phyloP scores from a whole-genome alignment of 805 yeast genomes.

The Candida germanica region DNA sequence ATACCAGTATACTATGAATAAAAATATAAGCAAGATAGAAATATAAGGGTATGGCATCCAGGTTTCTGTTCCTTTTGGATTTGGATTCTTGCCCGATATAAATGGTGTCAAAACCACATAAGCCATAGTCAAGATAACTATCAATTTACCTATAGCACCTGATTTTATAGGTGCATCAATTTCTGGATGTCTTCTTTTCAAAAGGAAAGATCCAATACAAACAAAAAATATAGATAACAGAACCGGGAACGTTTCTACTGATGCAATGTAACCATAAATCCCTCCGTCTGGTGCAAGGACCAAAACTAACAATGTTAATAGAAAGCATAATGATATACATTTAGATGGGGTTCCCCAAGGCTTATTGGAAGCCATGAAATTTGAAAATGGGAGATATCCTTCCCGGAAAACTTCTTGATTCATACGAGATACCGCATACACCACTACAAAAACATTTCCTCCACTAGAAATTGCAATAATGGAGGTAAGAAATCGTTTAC shows the following conservation, averaged over 20 bases:
- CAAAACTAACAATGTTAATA: constrained; percentile 39
- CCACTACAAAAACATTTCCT: constrained; percentile 60
- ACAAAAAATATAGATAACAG: constrained; percentile 50
- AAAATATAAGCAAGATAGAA: constrained; percentile 38
- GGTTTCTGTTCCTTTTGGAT: constrained; percentile 37
- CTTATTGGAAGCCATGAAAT: constrained; percentile 51
- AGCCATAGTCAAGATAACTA: constrained; percentile 43
- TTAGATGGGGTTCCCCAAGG: constrained; percentile 57
- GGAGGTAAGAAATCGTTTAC: constrained; percentile 52
- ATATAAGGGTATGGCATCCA: constrained; percentile 52
- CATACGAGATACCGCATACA: constrained; percentile 57
- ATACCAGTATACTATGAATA: constrained; percentile 56
- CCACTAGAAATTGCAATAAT: constrained; percentile 61
- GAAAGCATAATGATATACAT: constrained; percentile 43
- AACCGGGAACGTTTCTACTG: constrained; percentile 50
- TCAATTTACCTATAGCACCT: constrained; percentile 43
- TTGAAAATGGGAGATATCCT: constrained; percentile 56
- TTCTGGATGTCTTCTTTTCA: constrained; percentile 49
- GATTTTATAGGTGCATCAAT: constrained; percentile 52
- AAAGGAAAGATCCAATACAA: constrained; percentile 55
- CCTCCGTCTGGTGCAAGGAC: constrained; percentile 44
- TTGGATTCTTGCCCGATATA: constrained; percentile 30
- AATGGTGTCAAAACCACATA: constrained; percentile 54
- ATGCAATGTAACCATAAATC: constrained; percentile 49
- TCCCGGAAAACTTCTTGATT: constrained; percentile 65